Conservation (phyloP, 768 basidiomycete genomes). For the Panellus pusillus region DNA sequence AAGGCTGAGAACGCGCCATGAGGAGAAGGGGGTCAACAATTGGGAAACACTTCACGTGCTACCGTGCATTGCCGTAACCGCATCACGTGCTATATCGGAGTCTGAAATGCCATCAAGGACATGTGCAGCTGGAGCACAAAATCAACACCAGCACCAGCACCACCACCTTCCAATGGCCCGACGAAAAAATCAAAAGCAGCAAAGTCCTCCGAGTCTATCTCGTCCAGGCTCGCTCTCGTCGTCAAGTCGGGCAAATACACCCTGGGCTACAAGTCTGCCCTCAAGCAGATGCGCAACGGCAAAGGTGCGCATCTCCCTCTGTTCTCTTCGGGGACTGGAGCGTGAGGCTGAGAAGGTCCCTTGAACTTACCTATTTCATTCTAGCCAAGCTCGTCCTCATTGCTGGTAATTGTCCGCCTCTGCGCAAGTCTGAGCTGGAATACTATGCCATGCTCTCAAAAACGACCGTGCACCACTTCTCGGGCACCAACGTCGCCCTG, state of each 20-base stretch:
- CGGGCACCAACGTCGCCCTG: conserved; percentile 95
- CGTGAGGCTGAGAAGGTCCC: conserved; percentile 99
- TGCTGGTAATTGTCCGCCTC: conserved; percentile 97
- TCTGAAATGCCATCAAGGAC: too few relatives aligned
- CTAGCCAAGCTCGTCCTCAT: conserved; percentile 98
- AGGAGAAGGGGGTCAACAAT: conserved; percentile 5
- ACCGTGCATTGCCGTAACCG: neutral
- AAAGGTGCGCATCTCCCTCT: conserved; percentile 74
- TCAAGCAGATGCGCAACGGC: conserved; percentile 97
- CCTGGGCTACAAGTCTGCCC: conserved; percentile 95
- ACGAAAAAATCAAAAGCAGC: conserved; percentile 93
- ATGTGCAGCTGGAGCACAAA: too few relatives aligned
- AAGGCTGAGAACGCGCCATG: conserved; percentile 29
- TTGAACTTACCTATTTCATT: conserved; percentile 58
- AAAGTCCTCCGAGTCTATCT: conserved; percentile 92
- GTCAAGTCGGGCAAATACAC: conserved; percentile 99
- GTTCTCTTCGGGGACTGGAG: conserved; percentile 89
- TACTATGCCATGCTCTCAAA: conserved; percentile 99
- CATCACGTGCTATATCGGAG: neutral
- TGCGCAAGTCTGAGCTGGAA: conserved; percentile 99
- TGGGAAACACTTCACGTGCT: neutral
- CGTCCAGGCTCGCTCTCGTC: conserved; percentile 89
- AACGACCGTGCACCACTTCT: conserved; percentile 97
- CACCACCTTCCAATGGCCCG: conserved; percentile 71
- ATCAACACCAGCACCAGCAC: conserved; percentile 14